Evolutionary conservation across 106 monocot species (phyloP), one percentile per base, ranked within the genome.

Genomic region (Cymbidium sinense): DNA sequence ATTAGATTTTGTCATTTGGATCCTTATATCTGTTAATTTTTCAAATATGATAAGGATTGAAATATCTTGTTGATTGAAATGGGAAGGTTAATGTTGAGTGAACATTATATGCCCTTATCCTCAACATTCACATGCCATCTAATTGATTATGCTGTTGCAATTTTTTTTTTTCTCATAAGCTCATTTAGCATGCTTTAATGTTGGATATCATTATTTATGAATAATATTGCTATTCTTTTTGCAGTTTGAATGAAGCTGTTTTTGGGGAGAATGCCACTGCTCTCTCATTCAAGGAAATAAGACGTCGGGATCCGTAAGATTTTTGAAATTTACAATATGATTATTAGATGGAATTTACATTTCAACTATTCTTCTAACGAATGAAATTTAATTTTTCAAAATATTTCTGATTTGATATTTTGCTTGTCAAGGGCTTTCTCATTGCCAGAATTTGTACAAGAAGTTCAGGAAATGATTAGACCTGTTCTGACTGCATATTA

Each of bases 381-480:
- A 39, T 81, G 50, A 37, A 35, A 71, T 71, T 18, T 35, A 37
- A 15, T 15, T 29, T 39, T 71, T 71, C 7, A 71, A 31, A 29
- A 71, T 12, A 37, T 21, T 35, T 8, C 71, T 84, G 47, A 19
- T 44, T 35, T 64, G 30, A 28, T 54, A 77, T 75, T 81, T 69
- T 78, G 47, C 65, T 55, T 77, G 50, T 43, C 34, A 25, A 98
- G 98, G 81, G 87, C 84, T 64, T 99, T 99, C 83, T 99, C 98
- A 75, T 77, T 95, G 44, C 92, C 92, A 73, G 94, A 99, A 77
- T 99, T 99, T 87, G 86, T 95, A 43, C 86, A 86, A 69, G 98
- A 99, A 77, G 95, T 99, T 85, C 98, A 99, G 78, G 98, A 99
- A 78, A 95, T 90, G 88, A 77, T 99, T 77, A 86, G 81, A 69